phyloP scores from a whole-genome alignment of 208 protist species.

The Crithidia bombi region DNA sequence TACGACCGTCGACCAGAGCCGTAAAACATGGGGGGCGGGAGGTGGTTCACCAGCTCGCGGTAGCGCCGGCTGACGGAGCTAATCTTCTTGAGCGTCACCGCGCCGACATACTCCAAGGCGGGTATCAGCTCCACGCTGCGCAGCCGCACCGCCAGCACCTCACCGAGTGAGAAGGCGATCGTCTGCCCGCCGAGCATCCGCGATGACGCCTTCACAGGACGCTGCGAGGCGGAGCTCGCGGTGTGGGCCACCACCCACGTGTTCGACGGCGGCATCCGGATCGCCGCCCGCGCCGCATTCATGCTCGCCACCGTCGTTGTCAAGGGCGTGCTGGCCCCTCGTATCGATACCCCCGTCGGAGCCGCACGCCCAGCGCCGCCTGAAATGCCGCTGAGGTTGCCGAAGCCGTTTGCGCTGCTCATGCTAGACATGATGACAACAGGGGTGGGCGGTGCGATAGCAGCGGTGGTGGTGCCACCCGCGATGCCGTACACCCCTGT shows the following conservation, averaged over 20 bases:
- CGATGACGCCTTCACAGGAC: constrained; percentile 37
- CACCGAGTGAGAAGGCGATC: constrained; percentile 53
- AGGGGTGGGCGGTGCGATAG: constrained; percentile 12
- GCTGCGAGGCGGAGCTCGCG: constrained; percentile 17
- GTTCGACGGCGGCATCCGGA: constrained; percentile 21
- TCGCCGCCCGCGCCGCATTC: constrained; percentile 26
- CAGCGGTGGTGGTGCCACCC: constrained; percentile 26
- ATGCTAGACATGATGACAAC: constrained; percentile 5
- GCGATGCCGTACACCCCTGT: constrained; percentile 39
- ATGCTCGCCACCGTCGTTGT: constrained; percentile 25
- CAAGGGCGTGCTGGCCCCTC: constrained; percentile 27
- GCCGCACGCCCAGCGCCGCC: background rate
- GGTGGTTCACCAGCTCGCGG: constrained; percentile 67
- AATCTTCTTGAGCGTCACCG: constrained; percentile 63
- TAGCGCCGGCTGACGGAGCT: constrained; percentile 66
- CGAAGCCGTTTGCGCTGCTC: constrained; percentile 1
- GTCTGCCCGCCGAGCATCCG: constrained; percentile 27
- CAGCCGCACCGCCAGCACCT: constrained; percentile 58
- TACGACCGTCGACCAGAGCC: constrained; percentile 46
- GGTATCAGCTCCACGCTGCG: constrained; percentile 69
- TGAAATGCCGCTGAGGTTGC: background rate
- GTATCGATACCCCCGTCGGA: constrained; percentile 15
- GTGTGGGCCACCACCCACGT: constrained; percentile 41
- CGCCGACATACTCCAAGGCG: constrained; percentile 74
- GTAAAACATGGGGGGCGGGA: constrained; percentile 73